phyloP scores from a whole-genome alignment of 345 rosid genomes.

The Clarkia xantiana region DNA sequence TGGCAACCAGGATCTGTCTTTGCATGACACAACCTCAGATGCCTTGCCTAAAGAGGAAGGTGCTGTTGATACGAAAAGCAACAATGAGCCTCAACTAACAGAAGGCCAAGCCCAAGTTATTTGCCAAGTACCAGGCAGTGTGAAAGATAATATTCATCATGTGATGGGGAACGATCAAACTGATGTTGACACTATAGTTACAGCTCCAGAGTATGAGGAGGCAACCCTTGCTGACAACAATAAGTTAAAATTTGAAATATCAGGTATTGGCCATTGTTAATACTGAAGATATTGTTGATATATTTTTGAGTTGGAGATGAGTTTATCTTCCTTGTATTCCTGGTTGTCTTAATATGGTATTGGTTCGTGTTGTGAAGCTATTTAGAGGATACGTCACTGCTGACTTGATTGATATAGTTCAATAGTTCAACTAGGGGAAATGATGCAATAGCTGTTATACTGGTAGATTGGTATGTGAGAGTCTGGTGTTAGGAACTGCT shows the following conservation, averaged over 20 bases:
- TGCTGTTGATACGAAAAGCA: background rate
- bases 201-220: background rate
- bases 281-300: background rate
- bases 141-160: background rate
- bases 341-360: background rate
- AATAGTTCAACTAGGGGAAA: no score
- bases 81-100: background rate
- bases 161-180: background rate
- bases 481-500: no score
- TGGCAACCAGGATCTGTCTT: background rate
- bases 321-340: background rate
- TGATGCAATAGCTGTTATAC: no score
- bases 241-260: background rate
- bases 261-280: constrained; percentile 1
- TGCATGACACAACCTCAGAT: background rate
- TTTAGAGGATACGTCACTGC: no score
- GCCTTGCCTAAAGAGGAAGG: background rate
- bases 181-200: constrained; percentile 1
- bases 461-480: no score
- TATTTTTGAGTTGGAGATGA: background rate
- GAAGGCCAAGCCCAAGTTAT: background rate
- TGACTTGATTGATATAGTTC: no score
- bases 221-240: background rate
- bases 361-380: no score
- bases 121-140: background rate